Percentiles rank a stretch among this genome's conserved stretches.
phyloP scores from a whole-genome alignment of 768 basidiomycete species.

The Boletus rufocinnamomeus region DNA sequence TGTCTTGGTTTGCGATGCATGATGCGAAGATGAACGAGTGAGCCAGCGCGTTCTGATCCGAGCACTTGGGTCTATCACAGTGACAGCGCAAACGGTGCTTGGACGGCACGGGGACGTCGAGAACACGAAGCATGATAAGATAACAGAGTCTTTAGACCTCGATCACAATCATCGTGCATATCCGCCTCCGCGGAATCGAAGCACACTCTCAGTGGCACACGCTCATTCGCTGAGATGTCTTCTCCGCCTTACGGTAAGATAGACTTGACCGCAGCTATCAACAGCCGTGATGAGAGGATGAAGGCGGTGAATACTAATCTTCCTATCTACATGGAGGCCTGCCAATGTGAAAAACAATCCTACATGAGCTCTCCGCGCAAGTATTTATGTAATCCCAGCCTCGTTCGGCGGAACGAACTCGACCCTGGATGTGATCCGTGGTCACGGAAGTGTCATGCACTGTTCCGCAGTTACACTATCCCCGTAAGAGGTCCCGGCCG shows the following conservation, averaged over 20 bases:
- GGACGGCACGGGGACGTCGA: constrained; percentile 22
- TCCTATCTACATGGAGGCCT: constrained; percentile 8
- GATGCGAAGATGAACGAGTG: neutral
- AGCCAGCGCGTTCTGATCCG: constrained; percentile 8
- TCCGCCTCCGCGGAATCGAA: constrained; percentile 28
- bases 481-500: neutral
- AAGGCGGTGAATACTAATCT: neutral
- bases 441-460: neutral
- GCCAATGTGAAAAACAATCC: neutral
- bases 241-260: constrained; percentile 8
- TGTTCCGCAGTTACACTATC: neutral
- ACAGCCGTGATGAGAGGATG: neutral
- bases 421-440: constrained; percentile 24
- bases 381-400: neutral
- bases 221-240: constrained; percentile 3
- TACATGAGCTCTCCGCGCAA: neutral
- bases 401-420: neutral
- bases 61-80: neutral
- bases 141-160: constrained; percentile 19
- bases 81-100: constrained; percentile 17
- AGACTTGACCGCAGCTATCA: constrained; percentile 4
- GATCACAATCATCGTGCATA: constrained; percentile 9
- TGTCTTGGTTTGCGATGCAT: neutral
- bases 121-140: constrained; percentile 27
- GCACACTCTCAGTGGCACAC: neutral